These are phyloP conservation scores for Globisporangium solare DNA, from an alignment of 352 stramenopile genomes.

Conservation along the genomic window DNA sequence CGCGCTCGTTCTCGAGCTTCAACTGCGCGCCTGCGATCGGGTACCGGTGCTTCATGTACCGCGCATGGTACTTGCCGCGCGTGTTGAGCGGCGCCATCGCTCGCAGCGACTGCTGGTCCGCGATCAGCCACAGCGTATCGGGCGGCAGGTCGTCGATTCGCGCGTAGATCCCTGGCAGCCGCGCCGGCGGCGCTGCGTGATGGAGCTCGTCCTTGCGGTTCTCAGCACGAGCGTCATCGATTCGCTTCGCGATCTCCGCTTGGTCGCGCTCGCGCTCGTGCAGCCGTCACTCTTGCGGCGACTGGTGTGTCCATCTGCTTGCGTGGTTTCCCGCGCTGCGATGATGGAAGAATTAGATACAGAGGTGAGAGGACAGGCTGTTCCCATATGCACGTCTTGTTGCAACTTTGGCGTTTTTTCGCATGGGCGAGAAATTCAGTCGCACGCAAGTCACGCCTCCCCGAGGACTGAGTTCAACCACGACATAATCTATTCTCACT, in stretches of 20 bases:
- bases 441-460: no score
- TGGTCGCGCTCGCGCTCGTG: constrained; percentile 26
- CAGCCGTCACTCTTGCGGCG: constrained; percentile 27
- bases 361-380: no score
- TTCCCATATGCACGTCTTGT: no score
- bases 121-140: constrained; percentile 40
- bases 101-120: constrained; percentile 29
- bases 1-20: constrained; percentile 59
- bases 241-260: constrained; percentile 21
- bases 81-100: constrained; percentile 43
- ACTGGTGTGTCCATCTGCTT: no score
- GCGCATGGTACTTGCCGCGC: constrained; percentile 62
- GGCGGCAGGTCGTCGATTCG: constrained; percentile 36
- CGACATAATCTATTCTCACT: no score
- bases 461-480: no score
- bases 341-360: no score
- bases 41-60: constrained; percentile 64
- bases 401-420: no score
- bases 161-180: constrained; percentile 38
- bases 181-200: not conserved
- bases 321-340: no score
- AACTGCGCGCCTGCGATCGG: constrained; percentile 72
- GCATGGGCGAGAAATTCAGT: no score
- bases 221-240: constrained; percentile 19
- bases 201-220: constrained; percentile 5